Evolutionary conservation across 1,284 basidiomycete genomes (phyloP).

Genomic region (Omphalotus olearius): DNA sequence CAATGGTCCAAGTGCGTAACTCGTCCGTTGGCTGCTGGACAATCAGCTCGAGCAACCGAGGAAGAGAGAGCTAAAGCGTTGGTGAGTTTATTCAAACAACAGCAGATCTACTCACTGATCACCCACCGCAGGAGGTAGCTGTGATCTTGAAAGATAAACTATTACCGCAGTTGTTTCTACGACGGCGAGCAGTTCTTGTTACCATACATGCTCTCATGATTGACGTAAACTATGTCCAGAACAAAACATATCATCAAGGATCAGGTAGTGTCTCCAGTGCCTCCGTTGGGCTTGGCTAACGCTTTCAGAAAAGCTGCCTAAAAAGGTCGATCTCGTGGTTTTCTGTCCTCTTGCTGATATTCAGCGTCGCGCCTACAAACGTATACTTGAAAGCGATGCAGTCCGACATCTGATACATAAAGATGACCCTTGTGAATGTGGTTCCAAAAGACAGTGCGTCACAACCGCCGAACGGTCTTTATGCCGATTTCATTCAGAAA

Average conservation of each 20-base stretch:
- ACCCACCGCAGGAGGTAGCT: conserved; percentile 43
- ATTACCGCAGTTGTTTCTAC: conserved; percentile 71
- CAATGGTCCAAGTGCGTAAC: conserved; percentile 72
- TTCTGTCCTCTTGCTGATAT: conserved; percentile 76
- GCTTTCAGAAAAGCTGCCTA: conserved; percentile 53
- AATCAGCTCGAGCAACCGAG: conserved; percentile 60
- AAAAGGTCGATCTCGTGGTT: conserved; percentile 83
- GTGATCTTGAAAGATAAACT: conserved; percentile 58
- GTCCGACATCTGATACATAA: conserved; percentile 66
- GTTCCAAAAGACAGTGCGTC: conserved; percentile 48
- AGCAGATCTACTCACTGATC: background rate
- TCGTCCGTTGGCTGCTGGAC: conserved; percentile 63
- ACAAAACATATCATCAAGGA: conserved; percentile 79
- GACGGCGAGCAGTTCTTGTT: conserved; percentile 45
- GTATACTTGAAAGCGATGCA: conserved; percentile 53
- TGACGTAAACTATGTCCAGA: conserved; percentile 30
- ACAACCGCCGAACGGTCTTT: background rate
- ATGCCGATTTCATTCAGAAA: background rate
- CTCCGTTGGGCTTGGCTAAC: conserved; percentile 14
- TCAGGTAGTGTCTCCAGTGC: conserved; percentile 38
- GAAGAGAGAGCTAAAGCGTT: conserved; percentile 56
- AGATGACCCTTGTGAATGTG: conserved; percentile 72
- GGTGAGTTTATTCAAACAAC: conserved; percentile 30
- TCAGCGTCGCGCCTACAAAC: conserved; percentile 70
- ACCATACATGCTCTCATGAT: background rate